Percentiles rank a stretch among this genome's conserved stretches.
These are phyloP conservation scores for Torulaspora franciscae DNA, from an alignment of 805 yeast genomes.

Conservation along the genomic window DNA sequence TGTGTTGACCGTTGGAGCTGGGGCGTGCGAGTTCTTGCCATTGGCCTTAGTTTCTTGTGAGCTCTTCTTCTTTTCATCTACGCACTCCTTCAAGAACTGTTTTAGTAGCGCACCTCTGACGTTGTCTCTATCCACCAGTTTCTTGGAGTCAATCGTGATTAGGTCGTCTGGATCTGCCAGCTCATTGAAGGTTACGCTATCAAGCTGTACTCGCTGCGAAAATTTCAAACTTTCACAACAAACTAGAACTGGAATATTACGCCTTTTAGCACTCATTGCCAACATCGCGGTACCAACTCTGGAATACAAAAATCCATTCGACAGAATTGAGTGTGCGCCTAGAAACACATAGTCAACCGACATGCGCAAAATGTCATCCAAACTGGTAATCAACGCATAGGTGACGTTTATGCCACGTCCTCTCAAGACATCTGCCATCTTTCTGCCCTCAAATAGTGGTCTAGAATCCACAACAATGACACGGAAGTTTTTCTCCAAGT, in stretches of 20 bases:
- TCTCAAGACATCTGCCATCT: constrained; percentile 60
- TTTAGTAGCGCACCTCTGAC: constrained; percentile 61
- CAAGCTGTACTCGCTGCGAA: constrained; percentile 91
- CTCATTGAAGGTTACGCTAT: constrained; percentile 92
- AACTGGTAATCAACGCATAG: constrained; percentile 73
- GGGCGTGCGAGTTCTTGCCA: constrained; percentile 28
- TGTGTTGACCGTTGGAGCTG: constrained; percentile 17
- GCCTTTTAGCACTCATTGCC: constrained; percentile 83
- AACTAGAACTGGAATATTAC: constrained; percentile 89
- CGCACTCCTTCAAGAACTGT: constrained; percentile 48
- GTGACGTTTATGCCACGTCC: constrained; percentile 60
- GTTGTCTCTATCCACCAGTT: constrained; percentile 44
- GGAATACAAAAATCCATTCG: constrained; percentile 88
- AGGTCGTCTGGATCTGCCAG: constrained; percentile 75
- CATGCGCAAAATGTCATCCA: constrained; percentile 75
- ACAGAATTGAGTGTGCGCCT: constrained; percentile 96
- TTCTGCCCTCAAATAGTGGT: constrained; percentile 91
- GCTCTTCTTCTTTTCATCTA: constrained; percentile 27
- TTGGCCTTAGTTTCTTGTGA: constrained; percentile 27
- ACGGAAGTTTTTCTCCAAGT: constrained; percentile 61
- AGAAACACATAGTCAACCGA: constrained; percentile 80
- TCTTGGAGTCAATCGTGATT: constrained; percentile 46
- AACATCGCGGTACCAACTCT: constrained; percentile 93
- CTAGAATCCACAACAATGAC: constrained; percentile 88
- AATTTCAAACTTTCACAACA: constrained; percentile 95